A percentile compares a stretch with the other conserved stretches of the same genome.
These are phyloP conservation scores for Rosellinia necatrix DNA, from an alignment of 2,329 filamentous ascomycete species.

Conservation along the genomic window DNA sequence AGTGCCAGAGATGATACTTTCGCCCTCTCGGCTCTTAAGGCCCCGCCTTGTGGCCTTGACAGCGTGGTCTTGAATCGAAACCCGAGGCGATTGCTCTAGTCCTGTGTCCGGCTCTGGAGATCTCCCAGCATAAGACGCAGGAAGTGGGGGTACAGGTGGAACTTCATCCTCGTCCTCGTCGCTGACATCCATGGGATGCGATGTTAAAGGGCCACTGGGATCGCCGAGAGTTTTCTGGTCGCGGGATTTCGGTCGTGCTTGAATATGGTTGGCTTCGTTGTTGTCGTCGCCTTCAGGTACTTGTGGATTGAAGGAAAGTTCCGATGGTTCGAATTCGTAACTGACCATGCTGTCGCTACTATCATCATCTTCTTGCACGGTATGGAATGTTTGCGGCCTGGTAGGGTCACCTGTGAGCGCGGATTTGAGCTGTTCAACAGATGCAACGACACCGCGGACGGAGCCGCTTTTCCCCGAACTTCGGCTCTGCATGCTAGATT, in stretches of 20 bases:
- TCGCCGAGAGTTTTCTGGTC: conserved; percentile 38
- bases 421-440: conserved; percentile 67
- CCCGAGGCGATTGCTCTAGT: conserved; percentile 33
- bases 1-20: conserved; percentile 33
- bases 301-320: conserved; percentile 63
- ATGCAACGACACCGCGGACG: conserved; percentile 58
- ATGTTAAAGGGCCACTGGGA: conserved; percentile 36
- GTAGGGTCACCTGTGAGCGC: conserved; percentile 59
- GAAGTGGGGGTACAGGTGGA: conserved; percentile 62
- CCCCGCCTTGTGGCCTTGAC: conserved; percentile 37
- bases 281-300: conserved; percentile 37
- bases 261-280: conserved; percentile 21
- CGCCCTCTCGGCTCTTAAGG: conserved; percentile 38
- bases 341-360: conserved; percentile 72
- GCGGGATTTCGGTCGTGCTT: conserved; percentile 35
- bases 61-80: conserved; percentile 45
- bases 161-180: conserved; percentile 43
- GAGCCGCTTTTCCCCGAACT: conserved; percentile 50
- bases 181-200: conserved; percentile 39
- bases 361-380: conserved; percentile 49
- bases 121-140: conserved; percentile 40
- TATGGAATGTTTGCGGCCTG: conserved; percentile 46
- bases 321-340: conserved; percentile 70
- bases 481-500: conserved; percentile 59
- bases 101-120: conserved; percentile 27